A percentile compares a stretch with the other conserved stretches of the same genome.
Evolutionary conservation across 768 basidiomycete genomes (phyloP).

Genomic region (Mycena polygramma): DNA sequence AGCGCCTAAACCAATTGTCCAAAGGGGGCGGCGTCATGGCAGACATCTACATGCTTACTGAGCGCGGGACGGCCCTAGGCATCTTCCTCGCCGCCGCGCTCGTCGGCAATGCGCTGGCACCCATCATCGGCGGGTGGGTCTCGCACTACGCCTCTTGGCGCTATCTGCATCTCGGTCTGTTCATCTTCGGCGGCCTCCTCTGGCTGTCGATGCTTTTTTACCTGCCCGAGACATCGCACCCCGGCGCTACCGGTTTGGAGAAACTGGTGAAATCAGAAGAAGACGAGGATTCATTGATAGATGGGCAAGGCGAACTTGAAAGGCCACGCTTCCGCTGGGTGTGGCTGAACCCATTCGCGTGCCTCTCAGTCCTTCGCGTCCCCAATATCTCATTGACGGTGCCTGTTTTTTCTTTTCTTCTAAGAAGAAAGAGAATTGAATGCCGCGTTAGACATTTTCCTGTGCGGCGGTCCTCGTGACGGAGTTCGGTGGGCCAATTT

Average conservation of each 20-base stretch:
- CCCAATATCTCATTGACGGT: constrained; percentile 72
- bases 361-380: constrained; percentile 65
- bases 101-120: constrained; percentile 73
- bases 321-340: constrained; percentile 44
- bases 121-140: constrained; percentile 70
- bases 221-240: constrained; percentile 78
- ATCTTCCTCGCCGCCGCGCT: constrained; percentile 60
- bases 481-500: constrained; percentile 56
- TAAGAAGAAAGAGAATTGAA: background rate
- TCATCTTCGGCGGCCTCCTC: constrained; percentile 53
- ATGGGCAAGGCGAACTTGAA: background rate
- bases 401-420: constrained; percentile 38
- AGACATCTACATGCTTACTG: constrained; percentile 76
- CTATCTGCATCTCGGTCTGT: constrained; percentile 63
- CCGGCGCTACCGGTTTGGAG: constrained; percentile 68
- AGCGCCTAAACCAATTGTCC: no score
- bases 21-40: constrained; percentile 65
- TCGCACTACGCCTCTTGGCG: constrained; percentile 78
- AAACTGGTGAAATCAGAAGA: constrained; percentile 46
- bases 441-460: constrained; percentile 45
- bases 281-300: background rate
- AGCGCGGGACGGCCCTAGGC: constrained; percentile 61
- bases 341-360: constrained; percentile 71
- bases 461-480: constrained; percentile 48
- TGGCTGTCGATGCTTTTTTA: constrained; percentile 56